phyloP scores from a whole-genome alignment of 768 basidiomycete species.

The Punctularia strigosozonata region DNA sequence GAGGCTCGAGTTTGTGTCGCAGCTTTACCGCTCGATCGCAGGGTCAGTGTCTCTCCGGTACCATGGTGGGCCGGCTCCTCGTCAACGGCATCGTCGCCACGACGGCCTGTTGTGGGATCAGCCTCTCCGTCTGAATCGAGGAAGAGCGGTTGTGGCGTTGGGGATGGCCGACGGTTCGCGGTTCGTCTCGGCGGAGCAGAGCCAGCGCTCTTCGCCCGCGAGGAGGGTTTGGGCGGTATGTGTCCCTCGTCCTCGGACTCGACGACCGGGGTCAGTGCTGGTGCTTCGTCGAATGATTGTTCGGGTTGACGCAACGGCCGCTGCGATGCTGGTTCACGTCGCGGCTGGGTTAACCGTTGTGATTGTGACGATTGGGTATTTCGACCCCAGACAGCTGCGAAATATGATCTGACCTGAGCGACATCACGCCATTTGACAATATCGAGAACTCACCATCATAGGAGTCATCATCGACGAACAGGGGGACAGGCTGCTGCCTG shows the following conservation, averaged over 20 bases:
- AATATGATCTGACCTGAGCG: background rate
- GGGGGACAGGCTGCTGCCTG: constrained; percentile 30
- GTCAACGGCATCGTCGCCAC: constrained; percentile 15
- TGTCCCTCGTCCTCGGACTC: constrained; percentile 2
- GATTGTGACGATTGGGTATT: too few relatives aligned
- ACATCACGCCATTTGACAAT: constrained; percentile 15
- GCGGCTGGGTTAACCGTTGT: too few relatives aligned
- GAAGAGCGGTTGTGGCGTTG: constrained; percentile 36
- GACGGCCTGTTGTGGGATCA: constrained; percentile 6
- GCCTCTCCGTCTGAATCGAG: constrained; percentile 33
- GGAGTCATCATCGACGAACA: constrained; percentile 37
- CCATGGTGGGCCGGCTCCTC: constrained; percentile 16
- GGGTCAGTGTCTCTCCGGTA: constrained; percentile 11
- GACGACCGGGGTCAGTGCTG: constrained; percentile 7
- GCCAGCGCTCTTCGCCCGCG: constrained; percentile 9
- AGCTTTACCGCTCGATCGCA: constrained; percentile 14
- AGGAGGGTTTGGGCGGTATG: background rate
- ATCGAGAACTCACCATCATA: constrained; percentile 45
- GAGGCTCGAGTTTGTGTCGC: constrained; percentile 6
- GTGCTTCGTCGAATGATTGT: background rate
- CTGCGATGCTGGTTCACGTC: too few relatives aligned
- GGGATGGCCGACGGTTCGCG: constrained; percentile 9
- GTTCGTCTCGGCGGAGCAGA: constrained; percentile 11
- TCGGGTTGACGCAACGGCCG: too few relatives aligned
- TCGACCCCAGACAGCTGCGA: too few relatives aligned